These are phyloP conservation scores for Rhododendron henanense DNA, from an alignment of 148 eudicot genomes.

Conservation along the genomic window DNA sequence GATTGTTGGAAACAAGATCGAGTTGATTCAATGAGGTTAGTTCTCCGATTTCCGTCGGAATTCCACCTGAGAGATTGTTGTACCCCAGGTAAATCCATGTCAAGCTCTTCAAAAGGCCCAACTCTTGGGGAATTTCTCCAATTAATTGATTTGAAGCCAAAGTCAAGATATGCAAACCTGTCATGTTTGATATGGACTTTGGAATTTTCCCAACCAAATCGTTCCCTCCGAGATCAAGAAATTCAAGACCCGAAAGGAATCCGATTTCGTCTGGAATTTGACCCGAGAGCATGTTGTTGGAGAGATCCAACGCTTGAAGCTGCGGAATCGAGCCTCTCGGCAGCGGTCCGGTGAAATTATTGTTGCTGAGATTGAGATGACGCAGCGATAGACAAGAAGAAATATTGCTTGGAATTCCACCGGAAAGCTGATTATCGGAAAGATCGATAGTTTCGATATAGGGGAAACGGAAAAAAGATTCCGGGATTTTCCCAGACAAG, in stretches of 20 bases:
- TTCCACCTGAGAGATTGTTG: conserved; percentile 63
- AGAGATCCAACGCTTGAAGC: conserved; percentile 60
- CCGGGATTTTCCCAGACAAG: conserved; percentile 52
- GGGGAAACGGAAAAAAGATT: conserved; percentile 45
- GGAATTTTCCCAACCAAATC: conserved; percentile 58
- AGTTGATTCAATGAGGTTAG: conserved; percentile 57
- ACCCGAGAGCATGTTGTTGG: conserved; percentile 75
- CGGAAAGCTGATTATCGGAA: conserved; percentile 55
- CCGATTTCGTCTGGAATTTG: conserved; percentile 54
- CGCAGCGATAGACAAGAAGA: conserved; percentile 41
- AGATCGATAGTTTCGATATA: conserved; percentile 48
- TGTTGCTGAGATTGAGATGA: conserved; percentile 70
- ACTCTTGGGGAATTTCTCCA: conserved; percentile 52
- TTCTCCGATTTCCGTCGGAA: conserved; percentile 61
- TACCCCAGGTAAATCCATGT: conserved; percentile 76
- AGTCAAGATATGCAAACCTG: conserved; percentile 48
- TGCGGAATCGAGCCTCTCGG: conserved; percentile 29
- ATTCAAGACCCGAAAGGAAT: conserved; percentile 24
- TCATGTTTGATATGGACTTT: conserved; percentile 49
- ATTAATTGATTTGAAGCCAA: conserved; percentile 71
- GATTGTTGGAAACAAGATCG: conserved; percentile 75
- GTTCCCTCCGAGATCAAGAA: conserved; percentile 86
- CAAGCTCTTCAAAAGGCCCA: conserved; percentile 53
- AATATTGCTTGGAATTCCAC: conserved; percentile 36
- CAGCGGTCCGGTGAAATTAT: conserved; percentile 61